These are phyloP conservation scores for Fraxinus xanthoxyloides DNA, from an alignment of 305 asterid genomes.

Conservation along the genomic window DNA sequence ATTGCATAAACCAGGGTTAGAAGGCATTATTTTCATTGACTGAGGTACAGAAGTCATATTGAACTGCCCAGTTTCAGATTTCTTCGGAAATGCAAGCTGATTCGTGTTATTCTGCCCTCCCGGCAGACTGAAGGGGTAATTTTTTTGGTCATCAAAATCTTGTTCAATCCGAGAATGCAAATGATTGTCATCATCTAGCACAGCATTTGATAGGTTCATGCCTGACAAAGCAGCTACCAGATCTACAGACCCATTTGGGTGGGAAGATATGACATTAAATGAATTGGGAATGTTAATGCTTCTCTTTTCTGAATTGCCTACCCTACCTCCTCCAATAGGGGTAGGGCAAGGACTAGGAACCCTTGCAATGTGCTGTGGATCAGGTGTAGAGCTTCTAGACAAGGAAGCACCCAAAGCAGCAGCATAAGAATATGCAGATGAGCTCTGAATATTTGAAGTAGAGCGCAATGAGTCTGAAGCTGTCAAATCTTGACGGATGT, in stretches of 20 bases:
- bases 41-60: conserved; percentile 31
- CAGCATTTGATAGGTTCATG: conserved; percentile 78
- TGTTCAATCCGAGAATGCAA: conserved; percentile 48
- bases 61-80: conserved; percentile 46
- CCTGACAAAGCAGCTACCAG: conserved; percentile 81
- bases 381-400: conserved; percentile 97
- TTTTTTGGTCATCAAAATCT: conserved; percentile 52
- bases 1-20: conserved; percentile 41
- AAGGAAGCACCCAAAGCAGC: conserved; percentile 86
- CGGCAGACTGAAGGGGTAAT: conserved; percentile 54
- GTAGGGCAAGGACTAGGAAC: conserved; percentile 93
- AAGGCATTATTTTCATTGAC: conserved; percentile 29
- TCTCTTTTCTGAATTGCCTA: conserved; percentile 59
- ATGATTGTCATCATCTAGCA: conserved; percentile 45
- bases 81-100: conserved; percentile 50
- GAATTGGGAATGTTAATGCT: conserved; percentile 57
- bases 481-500: conserved; percentile 54
- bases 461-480: conserved; percentile 52
- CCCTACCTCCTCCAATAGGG: conserved; percentile 87
- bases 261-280: conserved; percentile 54
- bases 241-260: conserved; percentile 57
- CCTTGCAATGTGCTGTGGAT: conserved; percentile 74
- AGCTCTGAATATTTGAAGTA: conserved; percentile 41
- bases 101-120: conserved; percentile 61
- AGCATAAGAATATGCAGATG: conserved; percentile 82